Percentiles rank a stretch among this genome's conserved stretches.
phyloP scores from a whole-genome alignment of 2,329 filamentous ascomycete genomes.

The Mycosphaerelloides madeirae region DNA sequence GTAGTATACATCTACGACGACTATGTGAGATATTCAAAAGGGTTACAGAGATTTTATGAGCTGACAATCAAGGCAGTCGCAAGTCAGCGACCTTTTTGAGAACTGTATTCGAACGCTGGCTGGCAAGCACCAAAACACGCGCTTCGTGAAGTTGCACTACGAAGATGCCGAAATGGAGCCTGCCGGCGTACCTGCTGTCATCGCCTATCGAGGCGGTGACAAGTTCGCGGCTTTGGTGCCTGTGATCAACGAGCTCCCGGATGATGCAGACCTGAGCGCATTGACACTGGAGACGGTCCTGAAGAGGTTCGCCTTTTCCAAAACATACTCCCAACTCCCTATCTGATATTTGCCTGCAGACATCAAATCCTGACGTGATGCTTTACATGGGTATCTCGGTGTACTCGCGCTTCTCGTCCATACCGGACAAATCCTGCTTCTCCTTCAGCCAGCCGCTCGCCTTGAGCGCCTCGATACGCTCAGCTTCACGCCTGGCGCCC shows the following conservation, averaged over 20 bases:
- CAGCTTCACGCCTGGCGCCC: too few relatives aligned
- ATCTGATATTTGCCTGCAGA: slow-evolving; percentile 2
- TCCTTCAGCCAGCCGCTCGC: too few relatives aligned
- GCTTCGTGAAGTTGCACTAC: slow-evolving; percentile 87
- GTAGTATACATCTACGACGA: slow-evolving; percentile 92
- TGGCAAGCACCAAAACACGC: slow-evolving; percentile 62
- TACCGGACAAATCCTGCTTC: too few relatives aligned
- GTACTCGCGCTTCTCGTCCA: too few relatives aligned
- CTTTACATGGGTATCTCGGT: neutral
- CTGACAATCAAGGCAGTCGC: slow-evolving; percentile 53
- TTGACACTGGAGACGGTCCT: slow-evolving; percentile 55
- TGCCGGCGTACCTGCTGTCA: slow-evolving; percentile 76
- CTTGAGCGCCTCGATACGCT: too few relatives aligned
- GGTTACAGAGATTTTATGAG: neutral
- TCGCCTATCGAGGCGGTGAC: slow-evolving; percentile 86
- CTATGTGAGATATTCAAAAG: slow-evolving; percentile 55
- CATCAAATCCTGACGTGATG: slow-evolving; percentile 7
- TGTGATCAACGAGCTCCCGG: slow-evolving; percentile 77
- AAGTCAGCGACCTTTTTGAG: slow-evolving; percentile 74
- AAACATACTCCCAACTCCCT: too few relatives aligned
- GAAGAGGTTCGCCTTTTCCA: slow-evolving; percentile 41
- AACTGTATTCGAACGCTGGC: slow-evolving; percentile 72
- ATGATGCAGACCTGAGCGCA: slow-evolving; percentile 48
- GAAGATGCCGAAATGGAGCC: slow-evolving; percentile 92
- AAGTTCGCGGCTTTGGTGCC: slow-evolving; percentile 87